These are phyloP conservation scores for Fagopyrum homotropicum DNA, from an alignment of 148 eudicot genomes.

Conservation along the genomic window DNA sequence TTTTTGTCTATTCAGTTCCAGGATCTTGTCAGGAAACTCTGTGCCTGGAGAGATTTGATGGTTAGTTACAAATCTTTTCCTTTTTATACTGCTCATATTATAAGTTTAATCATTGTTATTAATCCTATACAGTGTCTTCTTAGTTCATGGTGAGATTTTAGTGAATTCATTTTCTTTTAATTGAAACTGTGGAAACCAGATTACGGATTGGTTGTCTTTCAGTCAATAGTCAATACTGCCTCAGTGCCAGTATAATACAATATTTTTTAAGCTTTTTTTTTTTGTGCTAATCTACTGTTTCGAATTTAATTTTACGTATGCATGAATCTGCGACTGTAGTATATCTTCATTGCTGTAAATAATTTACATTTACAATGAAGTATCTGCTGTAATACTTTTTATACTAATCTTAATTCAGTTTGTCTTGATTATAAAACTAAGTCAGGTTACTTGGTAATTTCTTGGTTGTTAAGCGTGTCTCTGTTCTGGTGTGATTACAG, in stretches of 20 bases:
- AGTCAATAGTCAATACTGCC: neutral
- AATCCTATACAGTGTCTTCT: neutral
- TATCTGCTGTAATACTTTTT: neutral
- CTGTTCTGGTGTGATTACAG: constrained; percentile 29
- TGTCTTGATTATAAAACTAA: neutral
- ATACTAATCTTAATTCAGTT: neutral
- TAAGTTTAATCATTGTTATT: neutral
- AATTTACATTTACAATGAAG: neutral
- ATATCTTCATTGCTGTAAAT: neutral
- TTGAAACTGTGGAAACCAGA: neutral
- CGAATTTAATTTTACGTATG: neutral
- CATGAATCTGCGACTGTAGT: neutral
- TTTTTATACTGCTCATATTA: neutral
- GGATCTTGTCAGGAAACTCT: constrained; percentile 62
- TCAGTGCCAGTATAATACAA: neutral
- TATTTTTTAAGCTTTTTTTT: neutral
- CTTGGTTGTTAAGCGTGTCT: neutral
- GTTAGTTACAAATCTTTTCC: constrained; percentile 32
- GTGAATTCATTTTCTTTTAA: neutral
- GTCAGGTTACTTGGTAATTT: neutral
- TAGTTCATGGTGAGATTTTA: neutral
- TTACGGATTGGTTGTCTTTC: neutral
- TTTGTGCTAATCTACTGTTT: neutral
- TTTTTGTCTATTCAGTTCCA: constrained; percentile 43
- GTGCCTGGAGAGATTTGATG: constrained; percentile 97